Evolutionary conservation across 768 basidiomycete genomes (phyloP).

Genomic region (Auricularia sp.): DNA sequence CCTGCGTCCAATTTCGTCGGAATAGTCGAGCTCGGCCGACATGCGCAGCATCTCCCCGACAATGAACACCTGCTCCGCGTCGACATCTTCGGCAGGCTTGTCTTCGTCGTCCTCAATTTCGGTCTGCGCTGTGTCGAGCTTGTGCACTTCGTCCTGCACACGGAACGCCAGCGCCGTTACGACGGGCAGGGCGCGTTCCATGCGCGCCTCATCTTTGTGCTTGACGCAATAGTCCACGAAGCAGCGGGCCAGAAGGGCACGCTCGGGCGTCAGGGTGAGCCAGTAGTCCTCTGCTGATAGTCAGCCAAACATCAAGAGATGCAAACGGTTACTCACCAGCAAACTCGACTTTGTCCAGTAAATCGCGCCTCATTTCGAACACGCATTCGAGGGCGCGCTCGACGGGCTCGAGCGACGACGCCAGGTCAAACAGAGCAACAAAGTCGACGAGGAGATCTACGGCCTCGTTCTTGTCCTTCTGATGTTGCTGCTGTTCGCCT

Average conservation of each 20-base stretch:
- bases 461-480: slow-evolving; percentile 6
- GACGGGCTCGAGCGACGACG: slow-evolving; percentile 37
- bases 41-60: slow-evolving; percentile 75
- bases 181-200: slow-evolving; percentile 70
- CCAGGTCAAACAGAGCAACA: slow-evolving; percentile 50
- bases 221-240: slow-evolving; percentile 68
- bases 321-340: slow-evolving; percentile 36
- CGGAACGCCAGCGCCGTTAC: slow-evolving; percentile 72
- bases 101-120: slow-evolving; percentile 30
- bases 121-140: slow-evolving; percentile 25
- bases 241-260: slow-evolving; percentile 71
- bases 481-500: slow-evolving; percentile 17
- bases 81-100: slow-evolving; percentile 35
- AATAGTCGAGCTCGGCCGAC: slow-evolving; percentile 75
- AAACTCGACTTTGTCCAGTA: slow-evolving; percentile 62
- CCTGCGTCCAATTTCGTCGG: slow-evolving; percentile 82
- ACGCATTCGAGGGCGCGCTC: slow-evolving; percentile 67
- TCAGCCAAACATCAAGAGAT: not conserved
- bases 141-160: slow-evolving; percentile 64
- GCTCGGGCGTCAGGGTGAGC: slow-evolving; percentile 58
- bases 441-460: slow-evolving; percentile 38
- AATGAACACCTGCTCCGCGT: slow-evolving; percentile 49
- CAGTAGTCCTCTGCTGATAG: slow-evolving; percentile 56
- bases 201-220: slow-evolving; percentile 46
- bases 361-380: slow-evolving; percentile 53